Percentiles rank a stretch among this genome's conserved stretches.
phyloP scores from a whole-genome alignment of 441 rosid genomes.

The Pelargonium cotyledonis region DNA sequence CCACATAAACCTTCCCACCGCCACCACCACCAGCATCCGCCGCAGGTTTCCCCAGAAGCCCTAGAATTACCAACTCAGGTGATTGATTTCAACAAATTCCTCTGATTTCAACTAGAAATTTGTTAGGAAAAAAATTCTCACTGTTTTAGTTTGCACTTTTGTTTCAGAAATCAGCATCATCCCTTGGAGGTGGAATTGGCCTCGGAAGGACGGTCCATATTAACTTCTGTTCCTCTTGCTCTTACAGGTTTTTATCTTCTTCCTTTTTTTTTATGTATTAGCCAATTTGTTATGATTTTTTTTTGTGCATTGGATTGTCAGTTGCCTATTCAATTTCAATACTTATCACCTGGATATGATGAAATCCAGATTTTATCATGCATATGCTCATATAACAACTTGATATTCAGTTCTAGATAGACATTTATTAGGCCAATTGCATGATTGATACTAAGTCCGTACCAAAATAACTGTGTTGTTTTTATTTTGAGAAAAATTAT shows the following conservation, averaged over 20 bases:
- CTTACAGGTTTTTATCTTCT: slow-evolving; percentile 29
- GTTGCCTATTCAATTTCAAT: too few species aligned
- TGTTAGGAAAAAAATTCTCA: neutral
- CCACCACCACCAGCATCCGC: slow-evolving; percentile 15
- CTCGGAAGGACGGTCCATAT: slow-evolving; percentile 32
- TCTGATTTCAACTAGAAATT: neutral
- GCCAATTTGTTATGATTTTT: too few species aligned
- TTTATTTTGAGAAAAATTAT: neutral
- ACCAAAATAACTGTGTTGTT: too few species aligned
- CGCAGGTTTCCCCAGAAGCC: slow-evolving; percentile 15
- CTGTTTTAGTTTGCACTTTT: neutral
- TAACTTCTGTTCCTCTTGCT: slow-evolving; percentile 45
- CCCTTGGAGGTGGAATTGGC: slow-evolving; percentile 31
- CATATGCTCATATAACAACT: too few species aligned
- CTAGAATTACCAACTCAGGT: slow-evolving; percentile 34
- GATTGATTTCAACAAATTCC: neutral
- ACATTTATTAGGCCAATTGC: too few species aligned
- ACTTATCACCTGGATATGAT: too few species aligned
- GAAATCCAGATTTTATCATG: too few species aligned
- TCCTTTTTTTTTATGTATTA: too few species aligned
- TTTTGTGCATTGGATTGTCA: too few species aligned
- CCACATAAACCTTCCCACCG: neutral
- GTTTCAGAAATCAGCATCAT: slow-evolving; percentile 28
- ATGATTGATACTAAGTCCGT: too few species aligned
- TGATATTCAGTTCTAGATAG: too few species aligned